Conservation (phyloP, 208 protist species). For the Endotrypanum monterogeii region DNA sequence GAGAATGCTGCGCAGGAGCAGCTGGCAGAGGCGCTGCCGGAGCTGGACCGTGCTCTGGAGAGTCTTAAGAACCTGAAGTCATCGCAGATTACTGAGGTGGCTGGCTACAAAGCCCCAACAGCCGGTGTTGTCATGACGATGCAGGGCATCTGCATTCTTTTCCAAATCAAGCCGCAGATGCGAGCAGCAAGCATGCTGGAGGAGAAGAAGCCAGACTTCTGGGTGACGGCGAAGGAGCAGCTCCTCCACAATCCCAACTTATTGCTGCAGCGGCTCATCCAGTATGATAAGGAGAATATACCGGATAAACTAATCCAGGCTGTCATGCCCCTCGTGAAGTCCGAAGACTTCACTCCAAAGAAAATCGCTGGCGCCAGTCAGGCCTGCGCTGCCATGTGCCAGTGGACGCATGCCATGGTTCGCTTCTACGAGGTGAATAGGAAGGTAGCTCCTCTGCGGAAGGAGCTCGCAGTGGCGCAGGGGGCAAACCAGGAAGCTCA, state of each 20-base stretch:
- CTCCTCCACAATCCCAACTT: conserved; percentile 91
- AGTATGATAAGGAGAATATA: conserved; percentile 97
- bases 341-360: conserved; percentile 95
- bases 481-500: conserved; percentile 92
- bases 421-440: conserved; percentile 97
- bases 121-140: conserved; percentile 97
- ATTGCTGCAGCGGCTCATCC: conserved; percentile 93
- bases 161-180: conserved; percentile 96
- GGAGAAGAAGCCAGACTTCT: conserved; percentile 97
- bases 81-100: conserved; percentile 97
- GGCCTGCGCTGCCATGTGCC: conserved; percentile 98
- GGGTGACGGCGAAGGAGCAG: conserved; percentile 93
- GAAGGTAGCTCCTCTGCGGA: conserved; percentile 93
- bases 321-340: conserved; percentile 92
- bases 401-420: conserved; percentile 98
- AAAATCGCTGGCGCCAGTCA: conserved; percentile 95
- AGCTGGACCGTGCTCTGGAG: conserved; percentile 95
- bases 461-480: conserved; percentile 90
- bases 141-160: conserved; percentile 98
- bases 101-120: conserved; percentile 95
- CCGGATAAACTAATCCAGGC: conserved; percentile 94
- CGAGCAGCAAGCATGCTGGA: conserved; percentile 94
- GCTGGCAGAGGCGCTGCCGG: conserved; percentile 96
- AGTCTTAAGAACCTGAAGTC: conserved; percentile 96
- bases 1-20: conserved; percentile 95